Percentiles rank a stretch among this genome's conserved stretches.
These are phyloP conservation scores for Taphrina wiesneri DNA, from an alignment of 1,139 yeast genomes.

Conservation along the genomic window DNA sequence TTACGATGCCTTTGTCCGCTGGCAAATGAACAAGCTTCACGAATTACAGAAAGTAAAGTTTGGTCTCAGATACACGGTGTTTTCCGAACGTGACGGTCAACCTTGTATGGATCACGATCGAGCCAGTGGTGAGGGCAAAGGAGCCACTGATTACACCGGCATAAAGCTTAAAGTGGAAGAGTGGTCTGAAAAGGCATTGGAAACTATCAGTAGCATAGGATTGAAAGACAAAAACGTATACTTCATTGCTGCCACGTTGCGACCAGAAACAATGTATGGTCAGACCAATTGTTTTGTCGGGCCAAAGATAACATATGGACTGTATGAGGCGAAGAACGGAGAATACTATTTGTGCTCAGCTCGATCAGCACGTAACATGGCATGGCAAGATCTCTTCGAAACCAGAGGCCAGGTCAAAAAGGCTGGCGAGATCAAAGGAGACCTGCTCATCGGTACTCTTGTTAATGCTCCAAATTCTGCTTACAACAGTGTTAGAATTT, in stretches of 20 bases:
- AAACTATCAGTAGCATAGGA: conserved; percentile 51
- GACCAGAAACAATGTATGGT: conserved; percentile 99
- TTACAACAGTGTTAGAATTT: conserved; percentile 69
- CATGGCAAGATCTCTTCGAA: conserved; percentile 90
- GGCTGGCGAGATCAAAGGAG: conserved; percentile 64
- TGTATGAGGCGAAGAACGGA: conserved; percentile 75
- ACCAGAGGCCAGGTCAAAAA: conserved; percentile 75
- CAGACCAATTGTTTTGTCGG: conserved; percentile 98
- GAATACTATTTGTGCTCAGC: conserved; percentile 81
- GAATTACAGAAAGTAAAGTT: conserved; percentile 88
- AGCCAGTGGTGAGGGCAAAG: conserved; percentile 93
- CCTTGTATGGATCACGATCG: conserved; percentile 99
- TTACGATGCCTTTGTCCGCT: conserved; percentile 91
- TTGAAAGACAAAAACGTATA: conserved; percentile 60
- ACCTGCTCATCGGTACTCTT: conserved; percentile 76
- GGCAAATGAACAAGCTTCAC: conserved; percentile 92
- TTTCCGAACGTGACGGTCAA: conserved; percentile 97
- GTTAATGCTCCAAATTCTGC: conserved; percentile 82
- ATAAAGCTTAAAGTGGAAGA: conserved; percentile 76
- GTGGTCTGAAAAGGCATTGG: conserved; percentile 57
- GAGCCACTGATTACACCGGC: conserved; percentile 95
- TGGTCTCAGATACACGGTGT: conserved; percentile 97
- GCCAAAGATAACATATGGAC: conserved; percentile 88
- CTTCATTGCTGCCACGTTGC: conserved; percentile 92
- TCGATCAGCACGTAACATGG: conserved; percentile 98